phyloP scores from a whole-genome alignment of 805 yeast species.

The Metschnikowia vanudenii region DNA sequence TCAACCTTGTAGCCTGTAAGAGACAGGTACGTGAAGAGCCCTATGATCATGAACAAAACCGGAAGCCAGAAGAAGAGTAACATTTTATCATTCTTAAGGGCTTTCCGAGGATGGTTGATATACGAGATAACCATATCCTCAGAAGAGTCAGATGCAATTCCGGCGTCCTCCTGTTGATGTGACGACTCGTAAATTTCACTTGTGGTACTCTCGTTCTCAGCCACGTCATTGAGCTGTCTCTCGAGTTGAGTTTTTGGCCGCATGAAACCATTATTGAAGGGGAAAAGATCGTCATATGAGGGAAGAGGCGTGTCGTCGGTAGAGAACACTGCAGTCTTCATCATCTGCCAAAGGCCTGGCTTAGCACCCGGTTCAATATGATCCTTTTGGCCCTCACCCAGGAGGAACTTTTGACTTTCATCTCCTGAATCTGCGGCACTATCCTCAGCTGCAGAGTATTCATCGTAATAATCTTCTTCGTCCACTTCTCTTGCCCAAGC shows the following conservation, averaged over 20 bases:
- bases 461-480: constrained; percentile 28
- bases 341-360: constrained; percentile 42
- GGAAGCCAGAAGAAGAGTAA: constrained; percentile 91
- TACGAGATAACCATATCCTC: constrained; percentile 45
- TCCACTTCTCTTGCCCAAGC: constrained; percentile 31
- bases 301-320: constrained; percentile 50
- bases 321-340: constrained; percentile 40
- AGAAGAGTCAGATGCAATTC: constrained; percentile 39
- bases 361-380: neutral
- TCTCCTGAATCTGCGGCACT: constrained; percentile 2
- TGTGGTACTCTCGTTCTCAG: constrained; percentile 4
- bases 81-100: constrained; percentile 73
- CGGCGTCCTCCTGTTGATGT: constrained; percentile 28
- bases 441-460: constrained; percentile 17
- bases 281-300: constrained; percentile 73
- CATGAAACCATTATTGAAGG: constrained; percentile 32
- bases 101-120: constrained; percentile 45
- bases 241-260: constrained; percentile 38
- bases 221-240: constrained; percentile 28
- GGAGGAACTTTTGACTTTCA: neutral
- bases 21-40: constrained; percentile 46
- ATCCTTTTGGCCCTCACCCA: neutral
- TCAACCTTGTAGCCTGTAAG: constrained; percentile 41
- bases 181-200: neutral
- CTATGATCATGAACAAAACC: constrained; percentile 54